Conservation (phyloP, 2,329 filamentous ascomycete genomes). For the Cordyceps cateniannulata region DNA sequence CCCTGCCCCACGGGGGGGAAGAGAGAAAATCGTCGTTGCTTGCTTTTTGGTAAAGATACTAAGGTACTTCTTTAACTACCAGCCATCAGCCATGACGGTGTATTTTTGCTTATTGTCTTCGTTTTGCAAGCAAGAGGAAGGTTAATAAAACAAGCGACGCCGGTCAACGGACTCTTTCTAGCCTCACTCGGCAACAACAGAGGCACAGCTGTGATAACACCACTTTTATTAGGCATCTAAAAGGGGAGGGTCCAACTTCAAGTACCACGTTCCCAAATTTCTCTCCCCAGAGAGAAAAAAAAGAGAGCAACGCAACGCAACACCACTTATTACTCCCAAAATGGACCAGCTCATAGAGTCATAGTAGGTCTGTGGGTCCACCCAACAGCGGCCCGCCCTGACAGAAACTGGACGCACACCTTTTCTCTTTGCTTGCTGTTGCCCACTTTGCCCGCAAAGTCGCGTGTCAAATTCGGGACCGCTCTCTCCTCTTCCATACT, state of each 20-base stretch:
- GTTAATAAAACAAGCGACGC: background rate
- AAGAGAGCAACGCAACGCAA: background rate
- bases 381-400: conserved; percentile 3
- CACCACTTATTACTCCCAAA: background rate
- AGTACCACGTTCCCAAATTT: no score
- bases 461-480: conserved; percentile 6
- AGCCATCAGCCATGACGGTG: background rate
- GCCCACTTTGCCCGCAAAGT: background rate
- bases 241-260: no score
- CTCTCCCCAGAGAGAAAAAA: background rate
- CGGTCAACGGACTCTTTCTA: no score
- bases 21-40: background rate
- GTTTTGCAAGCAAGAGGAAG: background rate
- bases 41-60: background rate
- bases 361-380: background rate
- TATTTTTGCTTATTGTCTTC: background rate
- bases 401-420: background rate
- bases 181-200: no score
- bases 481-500: background rate
- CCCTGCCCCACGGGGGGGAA: background rate
- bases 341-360: background rate
- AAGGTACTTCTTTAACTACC: no score
- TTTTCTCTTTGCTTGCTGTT: background rate
- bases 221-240: no score
- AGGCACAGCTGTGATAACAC: no score